Percentiles rank a stretch among this genome's conserved stretches.
These are phyloP conservation scores for Solanum pimpinellifolium DNA, from an alignment of 257 asterid species.

Conservation along the genomic window DNA sequence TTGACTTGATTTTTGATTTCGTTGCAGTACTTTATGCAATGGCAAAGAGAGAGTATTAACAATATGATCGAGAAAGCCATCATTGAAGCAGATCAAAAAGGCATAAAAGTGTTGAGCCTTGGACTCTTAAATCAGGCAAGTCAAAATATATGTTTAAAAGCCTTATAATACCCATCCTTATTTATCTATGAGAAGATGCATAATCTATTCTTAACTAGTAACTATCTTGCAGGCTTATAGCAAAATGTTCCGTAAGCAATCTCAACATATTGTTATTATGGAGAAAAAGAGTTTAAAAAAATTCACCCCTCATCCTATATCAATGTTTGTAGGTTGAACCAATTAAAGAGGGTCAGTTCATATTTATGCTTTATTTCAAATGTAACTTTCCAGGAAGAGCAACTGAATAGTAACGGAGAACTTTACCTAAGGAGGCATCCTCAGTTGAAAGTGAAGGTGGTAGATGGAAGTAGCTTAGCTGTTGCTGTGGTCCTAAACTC, in stretches of 20 bases:
- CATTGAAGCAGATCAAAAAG: conserved; percentile 49
- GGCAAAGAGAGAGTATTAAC: conserved; percentile 62
- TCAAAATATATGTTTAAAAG: background rate
- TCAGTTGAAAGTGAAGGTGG: conserved; percentile 50
- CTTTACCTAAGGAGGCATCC: conserved; percentile 45
- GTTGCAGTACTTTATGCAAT: conserved; percentile 55
- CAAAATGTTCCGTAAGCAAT: background rate
- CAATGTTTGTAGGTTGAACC: background rate
- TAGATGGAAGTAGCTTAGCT: conserved; percentile 77
- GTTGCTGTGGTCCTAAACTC: conserved; percentile 65
- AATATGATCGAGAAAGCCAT: conserved; percentile 56
- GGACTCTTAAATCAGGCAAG: conserved; percentile 73
- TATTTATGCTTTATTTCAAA: background rate
- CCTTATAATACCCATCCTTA: background rate
- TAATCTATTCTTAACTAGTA: background rate
- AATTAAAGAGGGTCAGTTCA: background rate
- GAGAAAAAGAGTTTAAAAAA: background rate
- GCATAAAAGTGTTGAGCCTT: conserved; percentile 50
- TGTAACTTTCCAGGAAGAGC: conserved; percentile 35
- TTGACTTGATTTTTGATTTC: background rate
- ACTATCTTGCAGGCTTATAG: background rate
- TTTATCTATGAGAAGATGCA: background rate
- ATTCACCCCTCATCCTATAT: too few relatives aligned
- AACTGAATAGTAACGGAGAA: conserved; percentile 46
- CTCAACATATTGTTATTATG: background rate